These are phyloP conservation scores for Actinomucor elegans DNA, from an alignment of 371 early-diverging fungal species.

Conservation along the genomic window DNA sequence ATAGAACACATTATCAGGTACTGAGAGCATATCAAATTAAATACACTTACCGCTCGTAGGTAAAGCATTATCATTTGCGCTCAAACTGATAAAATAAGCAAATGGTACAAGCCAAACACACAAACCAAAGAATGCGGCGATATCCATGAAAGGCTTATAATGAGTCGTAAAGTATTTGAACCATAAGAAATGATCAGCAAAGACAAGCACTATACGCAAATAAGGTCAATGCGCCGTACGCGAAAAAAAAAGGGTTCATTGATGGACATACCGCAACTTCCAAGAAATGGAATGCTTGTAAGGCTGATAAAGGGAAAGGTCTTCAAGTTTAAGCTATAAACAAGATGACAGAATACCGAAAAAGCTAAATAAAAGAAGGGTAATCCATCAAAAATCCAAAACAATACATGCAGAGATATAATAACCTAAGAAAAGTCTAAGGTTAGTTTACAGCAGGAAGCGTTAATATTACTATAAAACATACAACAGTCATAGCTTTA, in stretches of 20 bases:
- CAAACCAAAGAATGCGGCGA: conserved; percentile 85
- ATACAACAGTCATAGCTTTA: conserved; percentile 64
- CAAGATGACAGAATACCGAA: conserved; percentile 67
- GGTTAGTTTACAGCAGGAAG: too few relatives aligned
- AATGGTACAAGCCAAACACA: conserved; percentile 90
- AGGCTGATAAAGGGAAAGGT: conserved; percentile 75
- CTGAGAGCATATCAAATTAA: neutral
- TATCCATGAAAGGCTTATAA: conserved; percentile 70
- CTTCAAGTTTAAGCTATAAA: conserved; percentile 69
- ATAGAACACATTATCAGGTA: too few relatives aligned
- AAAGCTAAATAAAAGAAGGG: conserved; percentile 65
- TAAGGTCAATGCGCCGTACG: neutral
- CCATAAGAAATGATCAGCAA: conserved; percentile 85
- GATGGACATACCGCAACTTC: conserved; percentile 68
- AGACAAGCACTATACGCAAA: conserved; percentile 59
- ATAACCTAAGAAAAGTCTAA: conserved; percentile 60
- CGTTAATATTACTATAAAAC: conserved; percentile 17
- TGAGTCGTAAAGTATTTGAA: conserved; percentile 76
- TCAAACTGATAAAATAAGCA: conserved; percentile 81
- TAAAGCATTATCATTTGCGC: conserved; percentile 83
- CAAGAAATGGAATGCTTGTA: conserved; percentile 61
- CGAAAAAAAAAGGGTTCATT: neutral
- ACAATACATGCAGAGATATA: conserved; percentile 59
- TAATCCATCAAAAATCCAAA: conserved; percentile 69
- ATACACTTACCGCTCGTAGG: conserved; percentile 56